phyloP scores from a whole-genome alignment of 495 filamentous ascomycete species.

The Penicillium chermesinum region DNA sequence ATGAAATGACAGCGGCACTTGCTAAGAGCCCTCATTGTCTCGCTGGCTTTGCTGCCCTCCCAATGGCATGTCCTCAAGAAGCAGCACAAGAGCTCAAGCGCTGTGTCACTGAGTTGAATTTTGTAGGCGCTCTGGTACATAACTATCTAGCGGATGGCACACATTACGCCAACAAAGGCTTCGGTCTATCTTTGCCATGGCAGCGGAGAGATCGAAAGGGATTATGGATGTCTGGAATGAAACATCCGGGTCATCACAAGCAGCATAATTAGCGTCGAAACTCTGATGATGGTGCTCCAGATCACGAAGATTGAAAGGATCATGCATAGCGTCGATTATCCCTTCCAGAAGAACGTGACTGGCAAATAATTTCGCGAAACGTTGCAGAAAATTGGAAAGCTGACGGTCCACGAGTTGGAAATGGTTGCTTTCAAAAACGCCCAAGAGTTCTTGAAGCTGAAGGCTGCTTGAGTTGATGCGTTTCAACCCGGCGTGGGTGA shows the following conservation, averaged over 20 bases:
- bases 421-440: not conserved
- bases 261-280: not conserved
- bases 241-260: not conserved
- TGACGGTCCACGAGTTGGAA: not conserved
- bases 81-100: not conserved
- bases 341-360: not conserved
- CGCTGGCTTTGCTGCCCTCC: not conserved
- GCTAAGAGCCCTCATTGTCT: not conserved
- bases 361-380: not conserved
- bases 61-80: not conserved
- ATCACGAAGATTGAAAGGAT: not conserved
- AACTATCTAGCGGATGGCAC: not conserved
- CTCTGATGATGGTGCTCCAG: not conserved
- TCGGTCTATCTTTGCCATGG: not conserved
- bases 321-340: not conserved
- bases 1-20: not conserved
- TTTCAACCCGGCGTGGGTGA: not conserved
- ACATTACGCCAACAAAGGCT: not conserved
- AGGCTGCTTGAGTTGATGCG: too few species aligned
- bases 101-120: not conserved
- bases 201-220: not conserved
- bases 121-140: not conserved
- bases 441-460: too few species aligned
- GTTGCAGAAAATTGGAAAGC: not conserved
- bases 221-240: not conserved